Conservation (phyloP, 2,329 filamentous ascomycete genomes). For the Fusarium sambucinum region DNA sequence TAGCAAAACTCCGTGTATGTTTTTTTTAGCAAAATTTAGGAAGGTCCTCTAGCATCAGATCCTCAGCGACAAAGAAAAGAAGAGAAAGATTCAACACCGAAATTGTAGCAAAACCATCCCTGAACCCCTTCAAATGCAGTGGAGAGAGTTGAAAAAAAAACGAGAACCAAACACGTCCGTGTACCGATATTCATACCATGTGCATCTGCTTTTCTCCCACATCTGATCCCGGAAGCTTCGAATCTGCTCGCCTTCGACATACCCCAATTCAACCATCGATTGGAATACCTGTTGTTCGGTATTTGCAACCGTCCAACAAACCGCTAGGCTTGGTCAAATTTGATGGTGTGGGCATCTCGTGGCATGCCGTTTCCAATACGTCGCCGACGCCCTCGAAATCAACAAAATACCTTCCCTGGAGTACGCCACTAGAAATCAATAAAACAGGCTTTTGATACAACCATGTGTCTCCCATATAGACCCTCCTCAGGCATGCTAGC, state of each 20-base stretch:
- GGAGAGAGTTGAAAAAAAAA: conserved; percentile 31
- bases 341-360: conserved; percentile 12
- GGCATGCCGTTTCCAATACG: conserved; percentile 42
- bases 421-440: conserved; percentile 38
- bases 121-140: conserved; percentile 49
- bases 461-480: not conserved
- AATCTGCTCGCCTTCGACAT: conserved; percentile 4
- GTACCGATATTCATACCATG: conserved; percentile 42
- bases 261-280: conserved; percentile 11
- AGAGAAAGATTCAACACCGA: conserved; percentile 26
- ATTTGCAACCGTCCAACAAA: not conserved
- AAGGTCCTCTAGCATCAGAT: conserved; percentile 44
- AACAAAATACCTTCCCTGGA: conserved; percentile 30
- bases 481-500: conserved; percentile 15
- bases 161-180: conserved; percentile 5
- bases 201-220: conserved; percentile 42
- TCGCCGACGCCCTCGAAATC: conserved; percentile 20
- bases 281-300: not conserved
- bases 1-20: conserved; percentile 12
- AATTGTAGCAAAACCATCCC: conserved; percentile 39
- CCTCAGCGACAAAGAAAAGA: conserved; percentile 25
- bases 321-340: conserved; percentile 4
- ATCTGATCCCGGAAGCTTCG: conserved; percentile 21
- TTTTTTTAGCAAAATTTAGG: conserved; percentile 36
- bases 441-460: conserved; percentile 19